Conservation (phyloP, 2,329 filamentous ascomycete species). For the Diaporthe sp. region DNA sequence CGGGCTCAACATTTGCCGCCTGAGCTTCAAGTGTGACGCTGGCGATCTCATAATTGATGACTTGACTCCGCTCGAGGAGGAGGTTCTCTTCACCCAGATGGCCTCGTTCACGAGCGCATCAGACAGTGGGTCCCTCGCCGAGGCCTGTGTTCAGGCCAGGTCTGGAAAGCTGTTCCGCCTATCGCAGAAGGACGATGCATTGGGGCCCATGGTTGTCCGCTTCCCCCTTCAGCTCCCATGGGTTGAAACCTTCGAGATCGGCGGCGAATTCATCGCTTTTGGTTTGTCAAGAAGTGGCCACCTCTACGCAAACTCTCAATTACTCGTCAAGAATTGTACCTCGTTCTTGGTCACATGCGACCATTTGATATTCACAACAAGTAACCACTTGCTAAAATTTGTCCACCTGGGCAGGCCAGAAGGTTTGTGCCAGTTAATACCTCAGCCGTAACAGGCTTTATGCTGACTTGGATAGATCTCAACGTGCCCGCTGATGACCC, state of each 20-base stretch:
- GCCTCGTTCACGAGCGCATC: constrained; percentile 17
- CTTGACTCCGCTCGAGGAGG: constrained; percentile 42
- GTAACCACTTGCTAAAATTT: constrained; percentile 93
- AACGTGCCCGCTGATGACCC: constrained; percentile 90
- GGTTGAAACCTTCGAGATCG: constrained; percentile 62
- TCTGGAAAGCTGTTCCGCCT: constrained; percentile 62
- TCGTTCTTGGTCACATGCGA: constrained; percentile 87
- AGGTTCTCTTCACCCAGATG: constrained; percentile 36
- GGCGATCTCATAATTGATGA: constrained; percentile 41
- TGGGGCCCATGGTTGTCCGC: constrained; percentile 53
- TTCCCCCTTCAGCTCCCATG: constrained; percentile 66
- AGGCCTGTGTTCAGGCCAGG: constrained; percentile 61
- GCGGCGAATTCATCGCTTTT: constrained; percentile 60
- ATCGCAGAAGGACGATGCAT: constrained; percentile 45
- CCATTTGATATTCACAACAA: constrained; percentile 93
- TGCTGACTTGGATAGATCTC: constrained; percentile 70
- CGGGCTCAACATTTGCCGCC: constrained; percentile 41
- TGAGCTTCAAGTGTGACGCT: constrained; percentile 39
- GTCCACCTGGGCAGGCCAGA: constrained; percentile 81
- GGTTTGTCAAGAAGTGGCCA: constrained; percentile 83
- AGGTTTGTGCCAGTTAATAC: constrained; percentile 61
- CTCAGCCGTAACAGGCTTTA: neutral
- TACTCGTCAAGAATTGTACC: constrained; percentile 88
- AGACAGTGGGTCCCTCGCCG: constrained; percentile 36
- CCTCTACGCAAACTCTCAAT: constrained; percentile 81